Evolutionary conservation across 441 rosid species (phyloP).

Genomic region (Geranium incanum): DNA sequence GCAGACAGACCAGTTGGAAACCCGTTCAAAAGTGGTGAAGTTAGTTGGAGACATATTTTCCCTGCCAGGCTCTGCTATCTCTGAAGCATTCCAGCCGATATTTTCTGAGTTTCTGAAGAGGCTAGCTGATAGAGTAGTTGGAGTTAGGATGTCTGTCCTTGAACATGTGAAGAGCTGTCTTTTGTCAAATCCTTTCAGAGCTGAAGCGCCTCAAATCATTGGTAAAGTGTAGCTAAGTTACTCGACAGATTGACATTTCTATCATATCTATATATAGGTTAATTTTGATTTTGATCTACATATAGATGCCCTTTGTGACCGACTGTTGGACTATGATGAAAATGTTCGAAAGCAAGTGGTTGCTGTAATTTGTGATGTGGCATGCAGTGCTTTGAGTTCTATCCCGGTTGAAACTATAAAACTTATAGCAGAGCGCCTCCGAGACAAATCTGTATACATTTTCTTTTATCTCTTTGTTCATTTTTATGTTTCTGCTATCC

Average conservation of each 20-base stretch:
- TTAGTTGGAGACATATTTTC: constrained; percentile 90
- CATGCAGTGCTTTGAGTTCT: constrained; percentile 56
- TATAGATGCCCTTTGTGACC: constrained; percentile 91
- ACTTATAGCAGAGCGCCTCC: constrained; percentile 82
- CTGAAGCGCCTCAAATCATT: constrained; percentile 77
- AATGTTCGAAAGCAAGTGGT: constrained; percentile 94
- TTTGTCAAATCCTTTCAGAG: constrained; percentile 61
- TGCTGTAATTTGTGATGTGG: constrained; percentile 82
- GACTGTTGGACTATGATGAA: constrained; percentile 96
- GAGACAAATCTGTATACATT: constrained; percentile 79
- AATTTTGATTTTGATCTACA: constrained; percentile 21
- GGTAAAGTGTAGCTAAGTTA: constrained; percentile 44
- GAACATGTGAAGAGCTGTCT: constrained; percentile 82
- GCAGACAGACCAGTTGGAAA: constrained; percentile 90
- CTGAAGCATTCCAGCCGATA: constrained; percentile 72
- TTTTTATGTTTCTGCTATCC: constrained; percentile 15
- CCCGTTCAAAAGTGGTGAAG: constrained; percentile 81
- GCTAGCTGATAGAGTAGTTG: constrained; percentile 90
- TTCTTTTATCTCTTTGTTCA: constrained; percentile 19
- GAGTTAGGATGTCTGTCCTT: constrained; percentile 80
- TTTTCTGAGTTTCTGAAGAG: constrained; percentile 92
- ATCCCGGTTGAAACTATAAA: constrained; percentile 71
- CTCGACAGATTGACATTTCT: constrained; percentile 19
- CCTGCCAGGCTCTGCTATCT: constrained; percentile 52
- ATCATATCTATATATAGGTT: constrained; percentile 17